Percentiles rank a stretch among this genome's conserved stretches.
phyloP scores from a whole-genome alignment of 2,329 filamentous ascomycete genomes.

The Claviceps sp. region DNA sequence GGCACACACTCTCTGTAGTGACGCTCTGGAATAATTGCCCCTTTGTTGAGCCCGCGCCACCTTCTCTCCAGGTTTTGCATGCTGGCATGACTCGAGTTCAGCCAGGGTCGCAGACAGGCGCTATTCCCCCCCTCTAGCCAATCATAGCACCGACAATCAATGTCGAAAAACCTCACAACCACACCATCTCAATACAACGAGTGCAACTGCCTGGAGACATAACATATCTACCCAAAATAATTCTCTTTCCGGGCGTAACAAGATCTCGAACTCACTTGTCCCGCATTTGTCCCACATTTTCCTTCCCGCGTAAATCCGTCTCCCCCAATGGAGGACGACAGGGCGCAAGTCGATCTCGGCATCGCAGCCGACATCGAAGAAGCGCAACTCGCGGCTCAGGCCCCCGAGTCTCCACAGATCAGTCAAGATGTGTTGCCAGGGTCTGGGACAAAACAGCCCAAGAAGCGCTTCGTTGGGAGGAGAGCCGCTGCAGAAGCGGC shows the following conservation, averaged over 20 bases:
- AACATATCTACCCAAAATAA: neutral
- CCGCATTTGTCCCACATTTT: neutral
- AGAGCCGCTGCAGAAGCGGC: constrained; percentile 55
- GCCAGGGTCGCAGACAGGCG: neutral
- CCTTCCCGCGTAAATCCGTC: neutral
- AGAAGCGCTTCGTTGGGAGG: constrained; percentile 82
- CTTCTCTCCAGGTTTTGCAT: neutral
- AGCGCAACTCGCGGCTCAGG: constrained; percentile 18
- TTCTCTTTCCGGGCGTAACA: neutral
- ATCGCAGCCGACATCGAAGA: constrained; percentile 53
- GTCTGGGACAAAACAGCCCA: constrained; percentile 52
- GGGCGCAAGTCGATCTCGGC: constrained; percentile 56
- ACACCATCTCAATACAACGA: neutral
- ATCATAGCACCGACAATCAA: neutral
- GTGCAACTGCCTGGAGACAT: neutral
- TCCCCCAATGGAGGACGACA: constrained; percentile 58
- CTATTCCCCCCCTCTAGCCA: neutral
- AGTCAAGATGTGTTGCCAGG: constrained; percentile 4
- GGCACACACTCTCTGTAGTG: neutral
- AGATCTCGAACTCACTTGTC: neutral
- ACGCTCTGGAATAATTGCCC: neutral
- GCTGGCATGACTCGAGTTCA: neutral
- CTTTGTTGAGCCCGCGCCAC: too few species aligned
- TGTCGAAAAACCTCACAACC: neutral
- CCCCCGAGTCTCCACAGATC: constrained; percentile 12